Evolutionary conservation across 169 alveolate genomes (phyloP), one percentile per base, ranked within the genome.

Genomic region (Cryptosporidium ryanae): DNA sequence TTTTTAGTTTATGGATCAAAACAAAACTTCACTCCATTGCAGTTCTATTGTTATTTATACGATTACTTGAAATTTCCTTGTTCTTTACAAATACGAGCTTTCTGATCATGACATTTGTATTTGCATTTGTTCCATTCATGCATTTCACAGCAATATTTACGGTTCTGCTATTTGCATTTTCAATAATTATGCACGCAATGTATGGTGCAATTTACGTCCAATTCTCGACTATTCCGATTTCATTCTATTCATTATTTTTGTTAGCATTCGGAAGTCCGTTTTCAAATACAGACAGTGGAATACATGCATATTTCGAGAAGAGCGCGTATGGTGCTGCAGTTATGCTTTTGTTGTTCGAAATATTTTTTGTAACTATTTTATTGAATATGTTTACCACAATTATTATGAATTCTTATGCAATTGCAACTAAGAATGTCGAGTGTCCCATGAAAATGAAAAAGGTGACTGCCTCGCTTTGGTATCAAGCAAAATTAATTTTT

Each of bases 291-390:
- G 87, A 76, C 21, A 31, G 23, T 43, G 87, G 87, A 21, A 55
- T 76, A 43, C 52, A 76, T 59, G 68, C 64, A 7, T 76, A 76
- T 76, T 76, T 76, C 59, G 87, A 76, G 48, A 55, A 76, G 21
- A 76, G 71, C 21, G 87, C 87, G 21, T 76, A 76, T 31, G 87
- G 87, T 18, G 87, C 87, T 55, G 87, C 87, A 43, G 87, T 59
- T 18, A 76, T 76, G 87, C 54, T 76, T 21, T 48, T 76, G 34
- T 59, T 76, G 46, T 76, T 76, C 54, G 87, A 76, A 38, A 76
- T 76, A 23, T 65, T 76, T 34, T 76, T 76, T 38, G 87, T 76
- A 0, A 76, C 87, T 23, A 76, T 76, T 23, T 48, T 76, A 25
- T 25, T 76, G 6, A 76, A 76, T 59, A 76, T 76, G 87, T 76